Evolutionary conservation across 164 flowering plant species (phyloP), one percentile per base, ranked within the genome.

Genomic region (Magnolia changhungtana): DNA sequence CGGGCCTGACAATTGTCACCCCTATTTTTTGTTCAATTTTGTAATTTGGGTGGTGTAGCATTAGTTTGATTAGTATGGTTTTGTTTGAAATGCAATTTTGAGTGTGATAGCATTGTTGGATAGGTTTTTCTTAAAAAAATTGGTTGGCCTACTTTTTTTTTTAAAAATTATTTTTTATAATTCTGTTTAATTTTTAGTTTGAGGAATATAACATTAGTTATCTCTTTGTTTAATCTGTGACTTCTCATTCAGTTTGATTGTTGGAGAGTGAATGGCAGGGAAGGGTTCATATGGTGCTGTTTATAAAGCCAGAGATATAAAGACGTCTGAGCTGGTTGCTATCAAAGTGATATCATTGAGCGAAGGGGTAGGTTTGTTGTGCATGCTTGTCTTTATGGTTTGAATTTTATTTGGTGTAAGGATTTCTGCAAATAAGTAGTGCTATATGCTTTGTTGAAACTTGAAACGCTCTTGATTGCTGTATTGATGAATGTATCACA

Each of bases 271-370:
- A 52, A 14, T 61, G 52, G 74, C 91, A 94, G 99, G 99, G 74
- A 96, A 96, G 74, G 99, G 99, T 63, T 96, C 99, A 8, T 96
- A 92, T 82, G 99, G 99, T 69, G 88, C 99, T 76, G 98, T 96
- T 19, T 96, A 96, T 81, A 96, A 94, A 81, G 99, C 98, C 80
- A 90, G 98, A 80, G 98, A 96, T 83, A 63, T 88, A 49, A 88
- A 77, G 81, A 96, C 99, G 31, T 96, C 99, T 14, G 99, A 96
- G 81, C 76, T 96, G 81, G 99, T 96, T 78, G 98, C 99, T 2
- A 90, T 96, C 84, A 96, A 96, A 90, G 97, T 96, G 63, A 96
- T 96, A 78, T 96, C 98, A 63, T 83, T 96, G 75, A 24, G 76
- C 77, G 98, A 94, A 89, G 99, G 98, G 96, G 99, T 96, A 51